Base-by-base conservation (phyloP, 768 basidiomycete species). In the Albatrellus ellisii region DNA sequence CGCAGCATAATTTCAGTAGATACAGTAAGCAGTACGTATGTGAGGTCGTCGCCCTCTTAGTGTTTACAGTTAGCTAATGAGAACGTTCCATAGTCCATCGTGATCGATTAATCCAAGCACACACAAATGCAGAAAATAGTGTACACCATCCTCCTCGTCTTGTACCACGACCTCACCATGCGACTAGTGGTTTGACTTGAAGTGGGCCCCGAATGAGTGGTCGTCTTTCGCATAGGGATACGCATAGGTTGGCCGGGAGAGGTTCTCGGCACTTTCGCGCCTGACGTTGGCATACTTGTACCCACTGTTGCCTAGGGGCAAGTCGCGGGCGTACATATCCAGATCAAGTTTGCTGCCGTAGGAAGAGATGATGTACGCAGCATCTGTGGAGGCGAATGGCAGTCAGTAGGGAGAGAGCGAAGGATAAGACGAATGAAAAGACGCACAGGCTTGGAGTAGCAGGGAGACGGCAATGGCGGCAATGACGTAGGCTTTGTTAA, bases 361-460 rank as follows among this genome's bases (percentile, higher is more conserved):
- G 25, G 6, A 12, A 17, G 4, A 8, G 8, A 39, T 27, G 26
- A 39, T 39, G 3, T 28, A 26, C 24, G 15, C 12, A 25, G 38
- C 38, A 17, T 28, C 38, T 39, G 26, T 14, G 26, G 37, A 39
- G 18, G n/a, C 20, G 35, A 17, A 21, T 22, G n/a, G n/a, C n/a
- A n/a, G n/a, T n/a, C 29, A 31, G 29, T 7, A 31, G 12, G 14
- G 29, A 12, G 17, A 17, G 11, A 27, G 26, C 28, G n/a, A 39
- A 27, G 10, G 24, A 1, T 17, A 12, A n/a, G 6, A 15, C 26
- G 6, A 3, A 27, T 4, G 11, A 6, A 28, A 18, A 4, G 21
- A 39, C 26, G 26, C 18, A 39, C 38, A 39, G 26, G 26, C 15
- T 15, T 39, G 38, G n/a, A 39, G 26, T 25, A 39, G 26, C 14